Evolutionary conservation across 1,284 basidiomycete genomes (phyloP), one percentile per base, ranked within the genome.

Genomic region (Malassezia arunalokei): DNA sequence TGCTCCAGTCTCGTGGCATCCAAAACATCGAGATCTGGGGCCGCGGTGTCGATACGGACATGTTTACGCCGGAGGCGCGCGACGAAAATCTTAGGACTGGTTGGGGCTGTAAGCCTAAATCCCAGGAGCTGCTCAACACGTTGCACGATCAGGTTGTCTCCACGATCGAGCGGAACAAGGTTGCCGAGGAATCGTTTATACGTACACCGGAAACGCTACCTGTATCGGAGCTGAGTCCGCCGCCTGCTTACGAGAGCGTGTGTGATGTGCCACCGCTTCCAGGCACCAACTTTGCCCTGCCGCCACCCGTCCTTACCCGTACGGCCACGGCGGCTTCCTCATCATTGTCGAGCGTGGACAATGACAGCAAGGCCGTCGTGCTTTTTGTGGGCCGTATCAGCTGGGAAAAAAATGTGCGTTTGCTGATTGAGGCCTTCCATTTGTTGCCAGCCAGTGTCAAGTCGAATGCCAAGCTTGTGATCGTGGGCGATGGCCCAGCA

Each of bases 401-500:
- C 3, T 79, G 78, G 77, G 79, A 81, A 66, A 81, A 81, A 71
- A 81, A 81, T 63, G 76, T 81, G 3, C 73, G 76, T n/a, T 74
- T 81, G 6, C 71, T 81, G 5, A 75, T 80, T 43, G 73, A 76
- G 44, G 77, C 79, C 1, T 78, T 78, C 62, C 60, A 65, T 5
- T 55, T 70, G 5, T 66, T 79, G 3, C 63, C 67, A 1, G 47
- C 43, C 47, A 15, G 65, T 51, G 49, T 53, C 56, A 49, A 50
- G 47, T 24, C 33, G 71, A 59, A 59, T 31, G 76, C 77, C 20
- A 78, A 78, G 58, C 75, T 80, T 20, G 76, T 80, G 3, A 77
- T 81, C 40, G 78, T 79, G 17, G 79, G 79, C 6, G 78, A 80
- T 51, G 79, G 79, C 0, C 79, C 79, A 0, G 78, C 79, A 0